phyloP scores from a whole-genome alignment of 352 stramenopile genomes.

The Phytophthora ohioensis region DNA sequence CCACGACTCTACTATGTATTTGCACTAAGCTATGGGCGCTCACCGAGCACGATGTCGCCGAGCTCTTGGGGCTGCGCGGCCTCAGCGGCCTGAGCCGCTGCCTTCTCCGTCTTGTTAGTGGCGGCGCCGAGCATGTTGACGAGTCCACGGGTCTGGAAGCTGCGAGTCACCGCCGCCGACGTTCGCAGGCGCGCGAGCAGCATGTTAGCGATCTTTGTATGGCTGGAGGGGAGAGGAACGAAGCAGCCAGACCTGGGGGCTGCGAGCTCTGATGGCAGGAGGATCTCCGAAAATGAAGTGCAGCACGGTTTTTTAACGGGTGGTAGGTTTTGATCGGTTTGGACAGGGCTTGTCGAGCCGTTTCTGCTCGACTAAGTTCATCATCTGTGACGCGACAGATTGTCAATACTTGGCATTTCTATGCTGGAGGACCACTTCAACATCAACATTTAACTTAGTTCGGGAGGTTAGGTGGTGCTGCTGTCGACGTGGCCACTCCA shows the following conservation, averaged over 20 bases:
- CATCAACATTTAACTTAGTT: conserved; percentile 27
- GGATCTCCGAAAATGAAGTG: conserved; percentile 30
- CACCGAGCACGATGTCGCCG: conserved; percentile 68
- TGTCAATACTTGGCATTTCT: conserved; percentile 6
- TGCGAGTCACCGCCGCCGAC: conserved; percentile 20
- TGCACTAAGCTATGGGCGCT: conserved; percentile 9
- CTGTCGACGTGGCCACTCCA: conserved; percentile 10
- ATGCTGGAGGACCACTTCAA: conserved; percentile 18
- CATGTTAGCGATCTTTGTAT: conserved; percentile 47
- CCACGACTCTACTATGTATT: background rate
- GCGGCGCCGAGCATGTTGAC: conserved; percentile 51
- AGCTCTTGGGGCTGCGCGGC: conserved; percentile 35
- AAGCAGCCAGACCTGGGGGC: conserved; percentile 30
- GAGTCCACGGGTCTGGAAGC: conserved; percentile 42
- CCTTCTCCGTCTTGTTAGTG: conserved; percentile 49
- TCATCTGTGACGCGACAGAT: conserved; percentile 8
- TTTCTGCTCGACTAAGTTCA: conserved; percentile 10
- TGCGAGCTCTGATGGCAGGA: conserved; percentile 9
- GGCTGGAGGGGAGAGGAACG: conserved; percentile 15
- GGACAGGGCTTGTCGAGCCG: background rate
- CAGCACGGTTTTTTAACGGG: conserved; percentile 18
- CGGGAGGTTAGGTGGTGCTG: background rate
- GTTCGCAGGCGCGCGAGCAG: conserved; percentile 55
- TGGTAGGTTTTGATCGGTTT: conserved; percentile 12
- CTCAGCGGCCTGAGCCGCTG: conserved; percentile 29